Evolutionary conservation across 2,329 filamentous ascomycete genomes (phyloP), one percentile per base, ranked within the genome.

Genomic region (Cordyceps fumosorosea): DNA sequence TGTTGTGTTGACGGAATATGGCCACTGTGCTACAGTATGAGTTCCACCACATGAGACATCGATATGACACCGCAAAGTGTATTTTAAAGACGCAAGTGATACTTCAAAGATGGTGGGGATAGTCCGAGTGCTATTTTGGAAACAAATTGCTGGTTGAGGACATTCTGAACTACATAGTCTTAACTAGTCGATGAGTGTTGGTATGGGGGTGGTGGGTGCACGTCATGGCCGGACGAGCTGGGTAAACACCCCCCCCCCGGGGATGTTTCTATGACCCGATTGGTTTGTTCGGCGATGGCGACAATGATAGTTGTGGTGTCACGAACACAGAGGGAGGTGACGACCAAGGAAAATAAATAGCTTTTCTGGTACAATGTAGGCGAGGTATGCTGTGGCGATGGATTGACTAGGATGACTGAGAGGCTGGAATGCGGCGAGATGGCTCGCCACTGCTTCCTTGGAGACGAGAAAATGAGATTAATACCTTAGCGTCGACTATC

Each of bases 351-450:
- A 52, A 32, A n/a, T 40, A 37, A n/a, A 32, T 40, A 16, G 51
- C 5, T 16, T 37, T 14, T 37, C 12, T 37, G 34, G 34, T 37
- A 37, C 34, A 37, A 32, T 32, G 29, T 53, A 53, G 48, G 58
- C 57, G 51, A 60, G 58, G 58, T 51, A 60, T 60, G 58, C 51
- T 44, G 20, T 37, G 37, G 47, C n/a, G 48, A 24, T 24, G 57
- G 44, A 48, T 29, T 54, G 51, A 40, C 29, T 29, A 55, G 24
- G 48, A 32, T 60, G 48, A 12, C n/a, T 26, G 34, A 53, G 40
- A 57, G 59, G 60, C 64, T 71, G 70, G 70, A 72, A 72, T 72
- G 70, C 66, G 67, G 64, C 65, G 57, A 63, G 57, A 70, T 67
- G 67, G 62, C 26, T 44, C 16, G 42, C 62, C 62, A 62, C 32